A percentile compares a stretch with the other conserved stretches of the same genome.
phyloP scores from a whole-genome alignment of 164 flowering plant genomes.

The Magnolia sinica region DNA sequence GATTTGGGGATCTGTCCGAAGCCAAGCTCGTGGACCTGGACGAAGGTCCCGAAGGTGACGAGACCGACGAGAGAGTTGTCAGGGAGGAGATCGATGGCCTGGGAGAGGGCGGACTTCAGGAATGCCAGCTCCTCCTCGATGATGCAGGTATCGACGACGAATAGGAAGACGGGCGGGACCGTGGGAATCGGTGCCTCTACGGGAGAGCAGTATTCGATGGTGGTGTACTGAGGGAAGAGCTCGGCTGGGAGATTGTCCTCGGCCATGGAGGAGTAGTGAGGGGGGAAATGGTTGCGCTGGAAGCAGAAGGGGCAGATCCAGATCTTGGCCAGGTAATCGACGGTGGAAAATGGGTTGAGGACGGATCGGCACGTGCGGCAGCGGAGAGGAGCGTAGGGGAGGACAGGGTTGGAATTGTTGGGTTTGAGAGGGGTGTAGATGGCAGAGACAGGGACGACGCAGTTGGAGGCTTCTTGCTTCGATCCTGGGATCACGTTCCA shows the following conservation, averaged over 20 bases:
- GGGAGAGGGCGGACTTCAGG: constrained; percentile 62
- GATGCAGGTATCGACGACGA: constrained; percentile 77
- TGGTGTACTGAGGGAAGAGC: constrained; percentile 73
- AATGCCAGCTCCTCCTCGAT: constrained; percentile 84
- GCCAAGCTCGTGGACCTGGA: constrained; percentile 89
- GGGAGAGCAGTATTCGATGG: constrained; percentile 65
- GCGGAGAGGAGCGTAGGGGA: constrained; percentile 73
- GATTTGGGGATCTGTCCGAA: constrained; percentile 62
- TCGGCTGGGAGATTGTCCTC: constrained; percentile 81
- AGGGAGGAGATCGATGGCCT: constrained; percentile 73
- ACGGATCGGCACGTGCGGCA: constrained; percentile 86
- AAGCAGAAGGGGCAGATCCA: constrained; percentile 95
- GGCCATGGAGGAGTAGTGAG: constrained; percentile 57
- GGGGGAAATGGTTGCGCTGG: constrained; percentile 81
- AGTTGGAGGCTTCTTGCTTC: constrained; percentile 55
- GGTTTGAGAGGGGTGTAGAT: constrained; percentile 72
- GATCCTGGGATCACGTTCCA: constrained; percentile 95
- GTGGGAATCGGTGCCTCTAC: constrained; percentile 3
- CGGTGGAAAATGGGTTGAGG: constrained; percentile 78
- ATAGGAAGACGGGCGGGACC: constrained; percentile 72
- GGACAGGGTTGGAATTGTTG: constrained; percentile 56
- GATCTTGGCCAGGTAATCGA: constrained; percentile 80
- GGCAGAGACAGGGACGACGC: constrained; percentile 74
- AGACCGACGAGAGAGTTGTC: constrained; percentile 78
- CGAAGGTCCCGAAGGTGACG: constrained; percentile 80